Evolutionary conservation across 805 yeast species (phyloP).

Genomic region (Monosporozyma siamensis): DNA sequence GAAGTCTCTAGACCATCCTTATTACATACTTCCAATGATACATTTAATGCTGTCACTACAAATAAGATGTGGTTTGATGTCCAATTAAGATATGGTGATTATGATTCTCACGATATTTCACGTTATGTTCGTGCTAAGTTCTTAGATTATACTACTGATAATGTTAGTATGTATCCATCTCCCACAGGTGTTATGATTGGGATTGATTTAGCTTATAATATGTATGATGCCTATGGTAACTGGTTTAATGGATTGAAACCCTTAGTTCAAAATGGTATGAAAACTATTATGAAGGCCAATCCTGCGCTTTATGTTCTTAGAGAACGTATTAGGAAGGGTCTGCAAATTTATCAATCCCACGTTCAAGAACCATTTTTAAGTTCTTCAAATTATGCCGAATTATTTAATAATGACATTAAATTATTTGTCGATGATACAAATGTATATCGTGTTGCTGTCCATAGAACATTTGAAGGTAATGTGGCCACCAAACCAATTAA

Average conservation of each 20-base stretch:
- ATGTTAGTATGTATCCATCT: conserved; percentile 76
- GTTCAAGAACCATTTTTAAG: conserved; percentile 87
- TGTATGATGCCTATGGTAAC: conserved; percentile 93
- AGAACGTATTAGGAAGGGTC: conserved; percentile 88
- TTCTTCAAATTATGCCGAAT: conserved; percentile 81
- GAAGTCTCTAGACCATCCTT: conserved; percentile 73
- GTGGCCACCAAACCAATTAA: conserved; percentile 85
- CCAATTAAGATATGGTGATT: conserved; percentile 92
- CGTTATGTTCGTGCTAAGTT: conserved; percentile 89
- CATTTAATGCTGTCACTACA: conserved; percentile 44
- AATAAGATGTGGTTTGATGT: conserved; percentile 91
- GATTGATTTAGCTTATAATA: conserved; percentile 87
- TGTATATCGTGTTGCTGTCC: conserved; percentile 87
- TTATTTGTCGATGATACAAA: conserved; percentile 88
- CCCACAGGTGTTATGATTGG: conserved; percentile 89
- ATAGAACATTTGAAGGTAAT: conserved; percentile 87
- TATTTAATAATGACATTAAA: conserved; percentile 75
- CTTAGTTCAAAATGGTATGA: conserved; percentile 82
- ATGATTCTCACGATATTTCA: conserved; percentile 93
- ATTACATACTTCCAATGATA: conserved; percentile 61
- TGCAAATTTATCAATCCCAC: conserved; percentile 87
- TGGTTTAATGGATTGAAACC: conserved; percentile 96
- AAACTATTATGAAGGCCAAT: conserved; percentile 86
- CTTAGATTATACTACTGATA: conserved; percentile 86
- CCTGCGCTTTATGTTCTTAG: conserved; percentile 87